phyloP scores from a whole-genome alignment of 2,329 filamentous ascomycete genomes.

The Fusarium annulatum region DNA sequence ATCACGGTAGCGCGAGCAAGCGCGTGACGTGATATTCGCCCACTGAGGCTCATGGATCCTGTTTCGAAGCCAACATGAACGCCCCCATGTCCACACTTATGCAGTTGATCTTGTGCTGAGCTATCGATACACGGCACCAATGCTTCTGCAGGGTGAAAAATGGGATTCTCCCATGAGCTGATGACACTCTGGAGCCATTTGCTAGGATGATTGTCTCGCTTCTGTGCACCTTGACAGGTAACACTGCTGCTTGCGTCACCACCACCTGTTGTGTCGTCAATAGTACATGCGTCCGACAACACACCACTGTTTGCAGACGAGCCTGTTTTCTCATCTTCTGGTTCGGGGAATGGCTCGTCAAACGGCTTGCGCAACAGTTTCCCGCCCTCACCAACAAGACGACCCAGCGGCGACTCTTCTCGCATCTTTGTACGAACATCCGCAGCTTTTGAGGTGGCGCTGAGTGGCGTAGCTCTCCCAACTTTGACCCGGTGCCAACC shows the following conservation, averaged over 20 bases:
- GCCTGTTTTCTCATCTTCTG: neutral
- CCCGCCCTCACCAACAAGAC: conserved; percentile 56
- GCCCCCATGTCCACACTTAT: conserved; percentile 8
- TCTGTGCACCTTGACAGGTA: neutral
- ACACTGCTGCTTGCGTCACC: neutral
- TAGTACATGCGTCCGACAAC: neutral
- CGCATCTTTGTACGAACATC: conserved; percentile 5
- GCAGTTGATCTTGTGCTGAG: neutral
- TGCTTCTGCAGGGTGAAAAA: conserved; percentile 68
- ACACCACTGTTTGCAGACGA: neutral
- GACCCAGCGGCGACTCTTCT: neutral
- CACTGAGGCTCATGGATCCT: conserved; percentile 46
- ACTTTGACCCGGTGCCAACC: conserved; percentile 53
- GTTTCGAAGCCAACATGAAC: conserved; percentile 46
- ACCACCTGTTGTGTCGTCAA: neutral
- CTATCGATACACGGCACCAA: conserved; percentile 56
- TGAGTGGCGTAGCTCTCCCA: conserved; percentile 32
- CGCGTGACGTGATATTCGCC: conserved; percentile 69
- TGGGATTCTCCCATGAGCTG: conserved; percentile 77
- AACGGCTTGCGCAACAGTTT: conserved; percentile 60
- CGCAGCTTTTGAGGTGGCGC: neutral
- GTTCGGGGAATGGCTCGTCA: conserved; percentile 46
- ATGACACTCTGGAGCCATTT: conserved; percentile 72
- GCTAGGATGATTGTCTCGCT: conserved; percentile 36
- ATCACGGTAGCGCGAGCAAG: conserved; percentile 74